Evolutionary conservation across 1,284 basidiomycete species (phyloP).

Genomic region (Tilletia caries): DNA sequence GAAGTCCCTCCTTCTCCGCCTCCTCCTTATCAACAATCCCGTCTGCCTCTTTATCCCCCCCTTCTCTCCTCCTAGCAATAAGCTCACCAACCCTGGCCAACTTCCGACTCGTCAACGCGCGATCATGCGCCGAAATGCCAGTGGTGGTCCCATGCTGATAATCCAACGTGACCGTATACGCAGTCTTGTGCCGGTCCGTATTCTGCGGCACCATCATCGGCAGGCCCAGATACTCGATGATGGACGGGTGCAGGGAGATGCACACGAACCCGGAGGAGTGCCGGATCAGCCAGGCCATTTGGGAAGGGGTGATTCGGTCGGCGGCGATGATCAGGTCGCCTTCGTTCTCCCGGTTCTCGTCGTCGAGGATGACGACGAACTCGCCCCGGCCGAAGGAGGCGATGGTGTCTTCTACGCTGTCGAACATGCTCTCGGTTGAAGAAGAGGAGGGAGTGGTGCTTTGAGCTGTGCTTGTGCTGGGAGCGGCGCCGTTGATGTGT

Average conservation of each 20-base stretch:
- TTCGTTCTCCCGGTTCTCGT: slow-evolving; percentile 53
- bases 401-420: slow-evolving; percentile 38
- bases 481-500: neutral
- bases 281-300: slow-evolving; percentile 99
- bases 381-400: slow-evolving; percentile 36
- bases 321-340: slow-evolving; percentile 51
- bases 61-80: neutral
- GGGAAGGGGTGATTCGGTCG: slow-evolving; percentile 71
- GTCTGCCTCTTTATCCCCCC: neutral
- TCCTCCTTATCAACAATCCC: too few relatives aligned
- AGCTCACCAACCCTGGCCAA: slow-evolving; percentile 61
- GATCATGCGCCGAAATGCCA: slow-evolving; percentile 94
- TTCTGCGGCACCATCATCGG: slow-evolving; percentile 91
- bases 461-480: neutral
- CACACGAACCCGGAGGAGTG: slow-evolving; percentile 91
- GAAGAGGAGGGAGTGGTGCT: too few relatives aligned
- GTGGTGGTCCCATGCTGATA: slow-evolving; percentile 90
- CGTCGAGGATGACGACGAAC: slow-evolving; percentile 51
- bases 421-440: slow-evolving; percentile 30
- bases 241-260: slow-evolving; percentile 72
- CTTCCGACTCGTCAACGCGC: slow-evolving; percentile 78
- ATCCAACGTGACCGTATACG: slow-evolving; percentile 95
- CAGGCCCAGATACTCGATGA: slow-evolving; percentile 76
- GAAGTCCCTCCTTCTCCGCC: slow-evolving; percentile 18
- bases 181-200: slow-evolving; percentile 85